Conservation (phyloP, 352 stramenopile genomes). For the Globisporangium takayamanum region DNA sequence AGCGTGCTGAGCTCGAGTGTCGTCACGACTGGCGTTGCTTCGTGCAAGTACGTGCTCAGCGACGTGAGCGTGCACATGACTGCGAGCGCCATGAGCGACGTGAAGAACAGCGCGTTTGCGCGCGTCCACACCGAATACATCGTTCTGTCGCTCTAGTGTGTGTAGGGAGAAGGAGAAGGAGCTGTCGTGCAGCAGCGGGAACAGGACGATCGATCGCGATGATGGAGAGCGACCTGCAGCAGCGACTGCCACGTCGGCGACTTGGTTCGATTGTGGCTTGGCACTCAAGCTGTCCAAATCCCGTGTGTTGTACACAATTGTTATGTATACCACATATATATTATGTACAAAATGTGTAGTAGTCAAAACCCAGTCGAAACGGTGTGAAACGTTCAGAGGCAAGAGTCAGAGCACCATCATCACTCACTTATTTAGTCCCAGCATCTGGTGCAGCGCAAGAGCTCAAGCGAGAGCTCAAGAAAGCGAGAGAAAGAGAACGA, state of each 20-base stretch:
- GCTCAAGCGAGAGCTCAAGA: no score
- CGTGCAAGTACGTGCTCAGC: constrained; percentile 65
- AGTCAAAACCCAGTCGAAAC: no score
- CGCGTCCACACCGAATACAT: constrained; percentile 88
- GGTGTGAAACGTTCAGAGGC: no score
- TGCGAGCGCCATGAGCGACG: constrained; percentile 67
- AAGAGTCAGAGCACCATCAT: no score
- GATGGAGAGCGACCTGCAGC: background rate
- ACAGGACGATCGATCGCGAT: background rate
- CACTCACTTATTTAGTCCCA: no score
- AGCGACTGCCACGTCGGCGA: no score
- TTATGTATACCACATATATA: background rate
- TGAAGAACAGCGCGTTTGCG: constrained; percentile 78
- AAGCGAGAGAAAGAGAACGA: no score
- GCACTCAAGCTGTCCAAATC: no score
- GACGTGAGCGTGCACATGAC: constrained; percentile 71
- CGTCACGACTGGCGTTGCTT: constrained; percentile 44
- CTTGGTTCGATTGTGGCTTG: background rate
- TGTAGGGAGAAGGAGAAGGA: background rate
- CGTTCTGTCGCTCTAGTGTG: background rate
- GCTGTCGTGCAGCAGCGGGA: background rate
- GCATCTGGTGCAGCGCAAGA: no score
- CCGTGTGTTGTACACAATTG: background rate
- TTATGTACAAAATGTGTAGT: background rate
- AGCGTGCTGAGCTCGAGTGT: constrained; percentile 58